Base-by-base conservation (phyloP, 1,139 yeast genomes). In the Yamadazyma trypodendri region DNA sequence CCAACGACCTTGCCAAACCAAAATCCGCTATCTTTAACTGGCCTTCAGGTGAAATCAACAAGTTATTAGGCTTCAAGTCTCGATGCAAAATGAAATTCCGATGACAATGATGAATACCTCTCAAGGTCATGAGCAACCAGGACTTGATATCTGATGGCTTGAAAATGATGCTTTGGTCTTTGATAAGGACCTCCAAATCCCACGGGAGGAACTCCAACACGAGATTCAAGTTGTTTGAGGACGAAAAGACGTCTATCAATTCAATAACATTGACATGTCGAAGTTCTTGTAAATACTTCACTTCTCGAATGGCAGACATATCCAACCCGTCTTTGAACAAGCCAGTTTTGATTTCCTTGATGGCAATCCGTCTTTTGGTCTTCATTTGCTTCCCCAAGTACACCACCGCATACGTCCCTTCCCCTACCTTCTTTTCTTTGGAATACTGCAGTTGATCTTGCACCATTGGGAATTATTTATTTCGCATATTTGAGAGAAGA, bases 381-480 rank as follows among this genome's bases (percentile, higher is more conserved):
- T 77, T 63, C 17, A 75, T 52, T 50, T 81, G 83, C 41, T 74
- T 75, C 1, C 96, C 97, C 13, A 92, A 72, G 55, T 85, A 92
- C 2, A 94, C 99, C 41, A 90, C 95, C 32, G 98, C 99, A 69
- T 92, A 94, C 1, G 99, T 94, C 63, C 99, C 99, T 65, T 94
- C 99, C 56, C 98, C 98, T 20, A 92, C 97, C 58, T 90, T 90
- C 50, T 77, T 79, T 43, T 87, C 95, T 60, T 70, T 72, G 28
- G 74, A 60, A 50, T 72, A 72, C 38, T 41, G 37, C 16, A 38
- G 28, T 15, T 40, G n/a, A n/a, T n/a, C n/a, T n/a, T n/a, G n/a
- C n/a, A n/a, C n/a, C 42, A 17, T 25, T 31, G 12, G 13, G 6
- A 23, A n/a, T n/a, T n/a, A n/a, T n/a, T n/a, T n/a, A n/a, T n/a